Evolutionary conservation across 768 basidiomycete genomes (phyloP).

Genomic region (Cystoderma amianthinum): DNA sequence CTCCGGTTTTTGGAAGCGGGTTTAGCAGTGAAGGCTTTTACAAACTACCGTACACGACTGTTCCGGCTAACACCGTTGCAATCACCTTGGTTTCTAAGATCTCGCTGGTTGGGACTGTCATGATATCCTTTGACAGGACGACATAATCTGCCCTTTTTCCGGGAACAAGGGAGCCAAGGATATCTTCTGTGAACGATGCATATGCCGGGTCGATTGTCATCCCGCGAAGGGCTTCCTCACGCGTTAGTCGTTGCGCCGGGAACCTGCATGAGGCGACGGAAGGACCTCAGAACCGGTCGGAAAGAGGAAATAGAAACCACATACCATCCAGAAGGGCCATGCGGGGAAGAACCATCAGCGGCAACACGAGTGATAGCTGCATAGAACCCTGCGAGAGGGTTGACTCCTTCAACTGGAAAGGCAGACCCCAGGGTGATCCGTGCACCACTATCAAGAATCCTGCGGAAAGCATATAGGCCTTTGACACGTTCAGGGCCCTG

Average conservation of each 20-base stretch:
- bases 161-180: conserved; percentile 60
- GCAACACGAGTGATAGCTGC: conserved; percentile 77
- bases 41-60: conserved; percentile 51
- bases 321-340: conserved; percentile 80
- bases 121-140: conserved; percentile 73
- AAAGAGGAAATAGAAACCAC: conserved; percentile 10
- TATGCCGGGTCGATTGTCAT: conserved; percentile 91
- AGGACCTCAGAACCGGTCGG: background rate
- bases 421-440: conserved; percentile 81
- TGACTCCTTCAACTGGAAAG: conserved; percentile 89
- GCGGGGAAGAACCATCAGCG: conserved; percentile 68
- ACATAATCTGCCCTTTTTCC: conserved; percentile 91
- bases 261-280: conserved; percentile 44
- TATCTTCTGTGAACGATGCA: conserved; percentile 74
- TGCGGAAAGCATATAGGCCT: conserved; percentile 87
- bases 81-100: conserved; percentile 49
- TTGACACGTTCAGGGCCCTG: conserved; percentile 78
- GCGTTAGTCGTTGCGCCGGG: conserved; percentile 63
- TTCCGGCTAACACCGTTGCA: conserved; percentile 62
- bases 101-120: conserved; percentile 46
- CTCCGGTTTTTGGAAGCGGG: too few relatives aligned
- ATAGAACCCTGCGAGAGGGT: conserved; percentile 86
- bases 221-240: conserved; percentile 78
- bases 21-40: too few relatives aligned
- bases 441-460: conserved; percentile 50